phyloP scores from a whole-genome alignment of 139 green algal species.

The Coccomyxa sp. region DNA sequence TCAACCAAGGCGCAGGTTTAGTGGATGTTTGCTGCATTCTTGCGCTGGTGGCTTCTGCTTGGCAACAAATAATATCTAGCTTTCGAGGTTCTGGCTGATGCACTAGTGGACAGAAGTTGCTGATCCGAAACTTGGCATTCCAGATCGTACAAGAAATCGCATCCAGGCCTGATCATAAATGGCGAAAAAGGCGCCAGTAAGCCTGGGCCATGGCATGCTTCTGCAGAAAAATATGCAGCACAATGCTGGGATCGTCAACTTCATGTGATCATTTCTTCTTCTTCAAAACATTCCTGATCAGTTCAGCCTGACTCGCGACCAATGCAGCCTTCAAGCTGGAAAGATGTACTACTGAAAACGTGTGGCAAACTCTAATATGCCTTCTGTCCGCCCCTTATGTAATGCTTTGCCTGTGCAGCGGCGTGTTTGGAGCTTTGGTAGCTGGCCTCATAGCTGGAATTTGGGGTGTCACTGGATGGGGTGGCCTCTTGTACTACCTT shows the following conservation, averaged over 20 bases:
- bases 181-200: not conserved
- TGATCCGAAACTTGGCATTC: too few species aligned
- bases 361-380: not conserved
- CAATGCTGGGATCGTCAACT: conserved; percentile 8
- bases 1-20: too few species aligned
- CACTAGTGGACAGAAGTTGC: not conserved
- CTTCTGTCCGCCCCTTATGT: not conserved
- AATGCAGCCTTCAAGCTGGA: too few species aligned
- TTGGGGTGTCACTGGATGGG: conserved; percentile 38
- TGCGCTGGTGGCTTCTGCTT: too few species aligned
- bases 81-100: too few species aligned
- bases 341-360: too few species aligned
- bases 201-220: not conserved
- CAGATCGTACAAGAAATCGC: too few species aligned
- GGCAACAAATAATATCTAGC: too few species aligned
- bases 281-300: not conserved
- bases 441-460: conserved; percentile 35
- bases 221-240: not conserved
- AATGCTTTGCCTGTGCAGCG: not conserved
- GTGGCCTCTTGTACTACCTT: conserved; percentile 40
- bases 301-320: not conserved
- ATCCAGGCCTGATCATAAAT: not conserved
- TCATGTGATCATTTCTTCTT: not conserved
- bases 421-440: conserved; percentile 29
- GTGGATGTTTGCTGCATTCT: too few species aligned